These are phyloP conservation scores for Spiromastix sp. DNA, from an alignment of 2,329 filamentous ascomycete species.

Conservation along the genomic window DNA sequence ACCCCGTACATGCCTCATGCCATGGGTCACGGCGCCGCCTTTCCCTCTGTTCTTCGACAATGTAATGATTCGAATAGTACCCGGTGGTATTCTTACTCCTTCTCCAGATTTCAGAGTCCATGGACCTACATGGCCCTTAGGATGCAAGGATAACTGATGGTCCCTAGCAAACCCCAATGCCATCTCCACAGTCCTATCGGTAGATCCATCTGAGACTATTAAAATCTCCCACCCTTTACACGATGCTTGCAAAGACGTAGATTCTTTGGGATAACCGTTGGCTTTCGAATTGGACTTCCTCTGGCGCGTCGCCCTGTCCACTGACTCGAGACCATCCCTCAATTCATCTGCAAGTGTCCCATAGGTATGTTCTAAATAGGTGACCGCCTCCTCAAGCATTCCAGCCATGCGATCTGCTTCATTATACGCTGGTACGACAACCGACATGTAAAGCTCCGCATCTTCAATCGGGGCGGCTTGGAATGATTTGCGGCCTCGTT, in stretches of 20 bases:
- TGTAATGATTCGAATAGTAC: slow-evolving; percentile 68
- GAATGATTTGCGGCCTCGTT: too few relatives aligned
- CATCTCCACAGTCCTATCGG: slow-evolving; percentile 67
- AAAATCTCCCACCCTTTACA: slow-evolving; percentile 77
- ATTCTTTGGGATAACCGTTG: slow-evolving; percentile 27
- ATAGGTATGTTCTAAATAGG: slow-evolving; percentile 70
- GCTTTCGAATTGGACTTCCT: slow-evolving; percentile 20
- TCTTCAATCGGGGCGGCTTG: slow-evolving; percentile 64
- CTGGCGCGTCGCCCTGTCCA: slow-evolving; percentile 13
- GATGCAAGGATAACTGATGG: slow-evolving; percentile 45
- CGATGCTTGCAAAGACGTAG: slow-evolving; percentile 22
- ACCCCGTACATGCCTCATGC: slow-evolving; percentile 82
- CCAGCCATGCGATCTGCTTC: slow-evolving; percentile 73
- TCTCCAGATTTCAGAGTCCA: slow-evolving; percentile 38
- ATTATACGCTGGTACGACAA: slow-evolving; percentile 93
- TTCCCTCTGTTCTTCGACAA: slow-evolving; percentile 82
- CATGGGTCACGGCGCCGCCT: slow-evolving; percentile 89
- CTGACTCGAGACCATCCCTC: slow-evolving; percentile 5
- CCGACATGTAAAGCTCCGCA: slow-evolving; percentile 73
- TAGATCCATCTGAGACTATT: slow-evolving; percentile 81
- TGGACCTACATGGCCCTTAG: slow-evolving; percentile 37
- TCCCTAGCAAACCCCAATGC: slow-evolving; percentile 70
- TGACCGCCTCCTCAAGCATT: slow-evolving; percentile 84
- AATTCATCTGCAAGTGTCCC: slow-evolving; percentile 37
- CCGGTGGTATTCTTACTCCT: slow-evolving; percentile 54